Conservation (phyloP, 148 eudicot genomes). For the Camellia lanceoleosa region DNA sequence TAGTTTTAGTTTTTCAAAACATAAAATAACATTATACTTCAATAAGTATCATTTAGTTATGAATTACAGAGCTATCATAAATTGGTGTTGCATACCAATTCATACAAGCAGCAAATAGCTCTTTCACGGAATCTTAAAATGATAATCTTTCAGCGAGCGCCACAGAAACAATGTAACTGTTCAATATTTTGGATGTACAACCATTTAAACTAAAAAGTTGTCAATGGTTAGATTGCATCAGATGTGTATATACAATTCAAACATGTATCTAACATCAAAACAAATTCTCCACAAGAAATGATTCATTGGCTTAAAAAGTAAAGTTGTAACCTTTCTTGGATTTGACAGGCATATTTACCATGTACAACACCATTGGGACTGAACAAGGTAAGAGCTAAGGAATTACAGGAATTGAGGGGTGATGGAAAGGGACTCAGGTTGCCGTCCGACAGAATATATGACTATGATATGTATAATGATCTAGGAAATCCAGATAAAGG, state of each 20-base stretch:
- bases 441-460: not conserved
- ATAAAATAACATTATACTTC: not conserved
- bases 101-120: no score
- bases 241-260: no score
- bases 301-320: not conserved
- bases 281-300: not conserved
- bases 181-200: no score
- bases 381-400: not conserved
- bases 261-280: not conserved
- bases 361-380: not conserved
- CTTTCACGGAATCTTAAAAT: no score
- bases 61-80: no score
- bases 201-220: no score
- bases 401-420: not conserved
- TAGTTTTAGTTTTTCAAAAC: not conserved
- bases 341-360: slow-evolving; percentile 8
- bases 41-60: no score
- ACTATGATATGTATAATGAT: slow-evolving; percentile 12
- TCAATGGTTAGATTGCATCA: no score
- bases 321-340: not conserved
- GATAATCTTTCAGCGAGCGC: no score
- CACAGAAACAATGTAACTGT: no score
- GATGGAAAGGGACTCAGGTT: not conserved
- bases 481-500: slow-evolving; percentile 12
- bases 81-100: no score